A percentile compares a stretch with the other conserved stretches of the same genome.
phyloP scores from a whole-genome alignment of 768 basidiomycete species.

The Leucogyrophana mollusca region DNA sequence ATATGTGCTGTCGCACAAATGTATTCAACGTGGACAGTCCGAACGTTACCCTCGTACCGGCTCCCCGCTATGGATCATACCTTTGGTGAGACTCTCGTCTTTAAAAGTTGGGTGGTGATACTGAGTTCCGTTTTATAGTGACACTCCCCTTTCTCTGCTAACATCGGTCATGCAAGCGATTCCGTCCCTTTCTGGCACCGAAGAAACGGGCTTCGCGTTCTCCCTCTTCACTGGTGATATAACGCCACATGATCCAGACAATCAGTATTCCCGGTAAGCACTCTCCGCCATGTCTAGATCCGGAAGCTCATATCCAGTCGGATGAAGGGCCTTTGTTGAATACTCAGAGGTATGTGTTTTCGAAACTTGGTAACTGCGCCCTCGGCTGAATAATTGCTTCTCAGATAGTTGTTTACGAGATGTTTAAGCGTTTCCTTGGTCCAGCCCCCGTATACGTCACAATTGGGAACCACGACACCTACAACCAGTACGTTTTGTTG shows the following conservation, averaged over 20 bases:
- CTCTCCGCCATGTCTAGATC: neutral
- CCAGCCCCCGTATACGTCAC: constrained; percentile 67
- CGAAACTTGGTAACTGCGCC: no score
- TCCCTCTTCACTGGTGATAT: constrained; percentile 73
- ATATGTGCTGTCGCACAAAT: constrained; percentile 61
- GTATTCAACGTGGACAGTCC: constrained; percentile 46
- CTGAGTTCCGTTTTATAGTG: constrained; percentile 33
- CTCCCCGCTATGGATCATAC: constrained; percentile 64
- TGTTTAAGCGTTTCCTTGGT: constrained; percentile 57
- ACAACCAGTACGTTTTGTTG: constrained; percentile 50
- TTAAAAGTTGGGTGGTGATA: no score
- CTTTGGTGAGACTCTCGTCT: constrained; percentile 37
- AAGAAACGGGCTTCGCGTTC: constrained; percentile 59
- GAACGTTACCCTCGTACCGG: constrained; percentile 46
- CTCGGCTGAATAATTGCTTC: neutral
- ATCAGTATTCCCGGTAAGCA: constrained; percentile 56
- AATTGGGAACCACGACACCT: constrained; percentile 74
- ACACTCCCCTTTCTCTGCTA: constrained; percentile 57
- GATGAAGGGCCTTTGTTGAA: constrained; percentile 55
- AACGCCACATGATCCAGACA: constrained; percentile 69
- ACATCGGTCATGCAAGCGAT: constrained; percentile 63
- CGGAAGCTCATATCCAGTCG: neutral
- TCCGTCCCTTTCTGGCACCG: constrained; percentile 60
- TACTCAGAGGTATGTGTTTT: constrained; percentile 52
- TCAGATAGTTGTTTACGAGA: constrained; percentile 58